Evolutionary conservation across 345 rosid species (phyloP).

Genomic region (Rhodomyrtus tomentosa): DNA sequence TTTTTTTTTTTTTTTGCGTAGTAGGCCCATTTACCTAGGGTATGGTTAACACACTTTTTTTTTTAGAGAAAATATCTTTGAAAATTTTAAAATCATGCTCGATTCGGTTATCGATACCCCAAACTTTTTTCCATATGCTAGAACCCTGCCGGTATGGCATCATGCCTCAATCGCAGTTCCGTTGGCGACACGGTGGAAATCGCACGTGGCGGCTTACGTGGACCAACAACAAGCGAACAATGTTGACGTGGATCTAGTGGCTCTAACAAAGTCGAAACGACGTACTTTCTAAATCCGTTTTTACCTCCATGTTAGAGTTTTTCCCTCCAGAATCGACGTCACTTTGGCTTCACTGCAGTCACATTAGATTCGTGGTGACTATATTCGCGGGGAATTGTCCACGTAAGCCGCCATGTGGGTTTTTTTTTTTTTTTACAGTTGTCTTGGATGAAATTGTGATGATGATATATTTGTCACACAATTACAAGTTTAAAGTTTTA

Average conservation of each 20-base stretch:
- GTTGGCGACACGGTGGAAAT: not conserved
- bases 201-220: too few relatives aligned
- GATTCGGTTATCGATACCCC: accelerated
- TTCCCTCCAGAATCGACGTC: not conserved
- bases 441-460: accelerated
- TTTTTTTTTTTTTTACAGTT: not conserved
- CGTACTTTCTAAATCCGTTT: not conserved
- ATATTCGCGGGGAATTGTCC: accelerated
- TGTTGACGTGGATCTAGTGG: not conserved
- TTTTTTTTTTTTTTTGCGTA: too few relatives aligned
- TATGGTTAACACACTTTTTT: not conserved
- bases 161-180: not conserved
- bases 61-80: not conserved
- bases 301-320: accelerated
- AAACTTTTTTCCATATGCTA: accelerated
- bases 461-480: not conserved
- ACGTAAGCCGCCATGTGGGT: accelerated
- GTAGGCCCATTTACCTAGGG: not conserved
- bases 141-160: not conserved
- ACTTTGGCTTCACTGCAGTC: not conserved
- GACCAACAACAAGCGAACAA: accelerated
- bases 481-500: not conserved
- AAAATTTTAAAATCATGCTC: not conserved
- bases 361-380: accelerated
- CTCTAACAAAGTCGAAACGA: too few relatives aligned